phyloP scores from a whole-genome alignment of 2,329 filamentous ascomycete genomes.

The Penicillium palitans region DNA sequence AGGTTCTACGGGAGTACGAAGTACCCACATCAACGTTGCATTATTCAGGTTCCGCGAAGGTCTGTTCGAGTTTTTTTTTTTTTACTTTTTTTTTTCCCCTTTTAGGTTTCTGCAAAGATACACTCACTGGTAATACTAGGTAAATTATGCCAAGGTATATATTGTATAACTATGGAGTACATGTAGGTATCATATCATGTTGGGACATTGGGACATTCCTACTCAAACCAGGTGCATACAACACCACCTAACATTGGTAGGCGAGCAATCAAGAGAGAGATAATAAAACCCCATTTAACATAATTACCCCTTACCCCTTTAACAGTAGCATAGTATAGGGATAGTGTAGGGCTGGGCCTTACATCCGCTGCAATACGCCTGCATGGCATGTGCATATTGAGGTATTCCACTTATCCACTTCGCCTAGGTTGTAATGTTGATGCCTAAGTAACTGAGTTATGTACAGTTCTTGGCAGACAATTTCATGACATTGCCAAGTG shows the following conservation, averaged over 20 bases:
- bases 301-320: neutral
- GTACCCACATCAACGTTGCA: neutral
- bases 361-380: neutral
- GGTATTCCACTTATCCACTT: conserved; percentile 7
- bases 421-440: conserved; percentile 15
- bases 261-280: neutral
- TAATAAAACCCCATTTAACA: neutral
- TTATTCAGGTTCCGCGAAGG: neutral
- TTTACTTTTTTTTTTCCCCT: neutral
- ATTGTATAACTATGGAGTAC: too few species aligned
- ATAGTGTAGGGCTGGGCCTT: neutral
- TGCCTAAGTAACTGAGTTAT: conserved; percentile 15
- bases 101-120: neutral
- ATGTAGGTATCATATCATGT: neutral
- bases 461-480: neutral
- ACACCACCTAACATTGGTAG: neutral
- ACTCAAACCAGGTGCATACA: neutral
- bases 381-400: conserved; percentile 10
- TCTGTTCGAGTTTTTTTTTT: neutral
- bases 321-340: neutral
- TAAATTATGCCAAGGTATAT: neutral
- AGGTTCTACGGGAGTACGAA: neutral
- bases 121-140: neutral
- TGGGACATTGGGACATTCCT: neutral
- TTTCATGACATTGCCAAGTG: neutral